These are phyloP conservation scores for Aspergillus sp. DNA, from an alignment of 2,329 filamentous ascomycete species.

Conservation along the genomic window DNA sequence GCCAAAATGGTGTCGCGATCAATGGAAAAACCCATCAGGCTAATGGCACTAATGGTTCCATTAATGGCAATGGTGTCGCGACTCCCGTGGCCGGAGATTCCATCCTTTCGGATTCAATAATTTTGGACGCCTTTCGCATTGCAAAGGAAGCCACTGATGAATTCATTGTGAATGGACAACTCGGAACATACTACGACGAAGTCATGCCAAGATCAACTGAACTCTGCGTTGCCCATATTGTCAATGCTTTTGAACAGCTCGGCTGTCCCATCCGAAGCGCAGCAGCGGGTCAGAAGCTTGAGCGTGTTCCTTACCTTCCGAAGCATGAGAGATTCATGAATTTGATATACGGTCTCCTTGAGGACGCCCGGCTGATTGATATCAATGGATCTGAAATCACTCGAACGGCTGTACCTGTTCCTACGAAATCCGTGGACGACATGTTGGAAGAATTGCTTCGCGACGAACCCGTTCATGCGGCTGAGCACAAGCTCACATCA, in stretches of 20 bases:
- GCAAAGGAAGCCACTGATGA: conserved; percentile 15
- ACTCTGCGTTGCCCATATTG: conserved; percentile 17
- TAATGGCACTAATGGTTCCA: too few relatives aligned
- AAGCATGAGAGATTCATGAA: conserved; percentile 28
- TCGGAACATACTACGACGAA: conserved; percentile 18
- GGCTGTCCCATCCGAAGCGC: conserved; percentile 23
- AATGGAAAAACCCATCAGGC: too few relatives aligned
- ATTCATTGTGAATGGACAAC: conserved; percentile 19
- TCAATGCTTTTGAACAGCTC: conserved; percentile 36
- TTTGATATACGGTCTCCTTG: conserved; percentile 33
- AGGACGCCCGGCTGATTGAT: conserved; percentile 30
- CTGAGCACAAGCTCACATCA: conserved; percentile 19
- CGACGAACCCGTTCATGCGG: conserved; percentile 22
- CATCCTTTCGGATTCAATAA: too few relatives aligned
- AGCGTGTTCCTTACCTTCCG: conserved; percentile 21
- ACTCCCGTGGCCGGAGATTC: too few relatives aligned
- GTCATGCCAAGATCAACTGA: conserved; percentile 21
- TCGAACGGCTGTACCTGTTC: conserved; percentile 23
- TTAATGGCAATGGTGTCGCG: too few relatives aligned
- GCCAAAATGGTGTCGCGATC: too few relatives aligned
- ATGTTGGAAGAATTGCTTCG: conserved; percentile 27
- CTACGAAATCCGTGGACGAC: conserved; percentile 10
- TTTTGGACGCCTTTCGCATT: too few relatives aligned
- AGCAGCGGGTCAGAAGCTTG: conserved; percentile 16
- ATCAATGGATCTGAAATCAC: conserved; percentile 20